Evolutionary conservation across 2,329 filamentous ascomycete genomes (phyloP), one percentile per base, ranked within the genome.

Genomic region (Rhynchosporium agropyri): DNA sequence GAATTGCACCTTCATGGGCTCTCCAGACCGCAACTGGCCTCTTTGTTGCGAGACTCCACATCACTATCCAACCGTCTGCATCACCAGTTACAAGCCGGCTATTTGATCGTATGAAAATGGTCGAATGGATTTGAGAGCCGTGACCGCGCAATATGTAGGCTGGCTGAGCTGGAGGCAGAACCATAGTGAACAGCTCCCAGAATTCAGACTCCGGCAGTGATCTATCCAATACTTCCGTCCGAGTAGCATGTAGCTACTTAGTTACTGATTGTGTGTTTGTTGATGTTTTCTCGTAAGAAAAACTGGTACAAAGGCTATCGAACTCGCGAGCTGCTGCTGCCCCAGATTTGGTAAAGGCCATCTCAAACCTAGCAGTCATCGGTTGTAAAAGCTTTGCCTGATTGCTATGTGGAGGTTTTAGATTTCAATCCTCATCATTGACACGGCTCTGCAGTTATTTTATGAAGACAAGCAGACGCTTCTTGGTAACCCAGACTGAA

Each of bases 31-130:
- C 91, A 8, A 86, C 81, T 0, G 94, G 85, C 40, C 95, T 84
- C 80, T 96, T 93, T 58, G 88, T 90, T 31, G 88, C 83, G 45
- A 96, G 79, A 73, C 91, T 89, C 95, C 95, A 99, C 28, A 92
- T 78, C 6, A 96, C 84, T 40, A 97, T 81, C 82, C 89, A 97
- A 63, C 95, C 95, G 48, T 97, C 90, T 8, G 92, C 90, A 77
- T 99, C 95, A 42, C 90, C 94, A 0, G 92, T 95, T 12, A 91
- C 79, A 5, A 99, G 85, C 40, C 91, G 88, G 63, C 85, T 82
- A 74, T 97, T 97, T 46, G 79, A 76, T 59, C 85, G 83, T 68
- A 91, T 80, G 73, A 98, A 94, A 58, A 83, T 79, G 3, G 93
- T 82, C 26, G 86, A 84, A 74, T 97, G 92, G 54, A 97, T 87